phyloP scores from a whole-genome alignment of 768 basidiomycete genomes.

The Suillus bovinus region DNA sequence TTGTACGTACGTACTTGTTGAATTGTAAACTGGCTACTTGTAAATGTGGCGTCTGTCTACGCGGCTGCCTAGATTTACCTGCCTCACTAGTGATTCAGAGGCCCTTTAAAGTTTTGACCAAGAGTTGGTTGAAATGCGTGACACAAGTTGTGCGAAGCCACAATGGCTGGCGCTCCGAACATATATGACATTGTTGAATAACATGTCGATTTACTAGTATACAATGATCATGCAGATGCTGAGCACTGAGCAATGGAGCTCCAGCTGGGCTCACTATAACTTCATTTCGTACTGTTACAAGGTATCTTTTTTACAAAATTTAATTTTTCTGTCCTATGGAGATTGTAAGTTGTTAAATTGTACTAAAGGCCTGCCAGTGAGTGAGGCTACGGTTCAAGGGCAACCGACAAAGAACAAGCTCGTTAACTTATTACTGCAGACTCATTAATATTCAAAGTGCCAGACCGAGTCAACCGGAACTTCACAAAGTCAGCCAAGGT shows the following conservation, averaged over 20 bases:
- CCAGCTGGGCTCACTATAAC: background rate
- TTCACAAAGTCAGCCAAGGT: background rate
- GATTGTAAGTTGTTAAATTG: too few species aligned
- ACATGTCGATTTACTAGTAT: background rate
- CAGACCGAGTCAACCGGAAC: background rate
- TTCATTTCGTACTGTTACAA: too few species aligned
- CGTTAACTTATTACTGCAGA: too few species aligned
- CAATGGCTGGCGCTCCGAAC: too few species aligned
- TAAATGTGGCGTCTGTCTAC: background rate
- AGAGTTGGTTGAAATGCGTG: too few species aligned
- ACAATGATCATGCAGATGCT: background rate
- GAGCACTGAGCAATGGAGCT: background rate
- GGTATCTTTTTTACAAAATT: too few species aligned
- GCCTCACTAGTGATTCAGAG: too few species aligned
- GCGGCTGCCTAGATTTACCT: background rate
- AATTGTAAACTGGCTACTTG: background rate
- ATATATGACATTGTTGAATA: background rate
- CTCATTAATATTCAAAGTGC: background rate
- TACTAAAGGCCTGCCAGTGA: too few species aligned
- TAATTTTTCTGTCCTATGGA: too few species aligned
- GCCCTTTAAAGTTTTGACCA: too few species aligned
- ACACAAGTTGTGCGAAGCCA: too few species aligned
- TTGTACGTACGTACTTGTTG: conserved; percentile 1
- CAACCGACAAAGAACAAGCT: background rate
- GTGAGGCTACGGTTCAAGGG: background rate